These are phyloP conservation scores for Stropharia rugosoannulata DNA, from an alignment of 768 basidiomycete species.

Conservation along the genomic window DNA sequence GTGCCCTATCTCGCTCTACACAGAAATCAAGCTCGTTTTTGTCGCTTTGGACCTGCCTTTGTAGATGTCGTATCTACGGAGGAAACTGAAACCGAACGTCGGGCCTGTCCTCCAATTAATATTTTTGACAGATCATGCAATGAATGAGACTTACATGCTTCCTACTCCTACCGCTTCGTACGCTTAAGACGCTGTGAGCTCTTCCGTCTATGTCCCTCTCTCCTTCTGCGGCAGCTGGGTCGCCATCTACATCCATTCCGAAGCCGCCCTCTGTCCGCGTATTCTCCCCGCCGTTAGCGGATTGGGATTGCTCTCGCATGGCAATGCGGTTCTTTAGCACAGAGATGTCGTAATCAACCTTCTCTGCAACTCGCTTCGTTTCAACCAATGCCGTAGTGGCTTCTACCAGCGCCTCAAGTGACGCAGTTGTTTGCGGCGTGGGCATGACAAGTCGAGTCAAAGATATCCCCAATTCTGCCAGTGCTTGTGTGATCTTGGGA, in stretches of 20 bases:
- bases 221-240: constrained; percentile 24
- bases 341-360: constrained; percentile 82
- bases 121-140: background rate
- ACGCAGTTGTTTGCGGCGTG: constrained; percentile 75
- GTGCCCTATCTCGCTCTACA: no score
- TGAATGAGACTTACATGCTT: constrained; percentile 50
- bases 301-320: constrained; percentile 43
- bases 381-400: constrained; percentile 78
- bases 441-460: constrained; percentile 90
- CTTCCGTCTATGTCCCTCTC: constrained; percentile 45
- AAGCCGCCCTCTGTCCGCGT: constrained; percentile 31
- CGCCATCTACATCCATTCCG: constrained; percentile 28
- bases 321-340: constrained; percentile 64
- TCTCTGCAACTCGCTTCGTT: constrained; percentile 84
- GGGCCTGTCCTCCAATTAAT: constrained; percentile 31
- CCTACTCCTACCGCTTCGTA: constrained; percentile 52
- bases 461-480: constrained; percentile 75
- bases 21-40: constrained; percentile 45
- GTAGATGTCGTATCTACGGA: constrained; percentile 71
- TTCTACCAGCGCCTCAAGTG: constrained; percentile 72
- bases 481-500: constrained; percentile 73
- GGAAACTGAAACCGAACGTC: constrained; percentile 72
- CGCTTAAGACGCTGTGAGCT: constrained; percentile 65
- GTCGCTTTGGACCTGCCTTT: constrained; percentile 51
- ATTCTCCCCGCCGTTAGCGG: constrained; percentile 34